A percentile compares a stretch with the other conserved stretches of the same genome.
phyloP scores from a whole-genome alignment of 2,329 filamentous ascomycete species.

The Apiospora arundinis region DNA sequence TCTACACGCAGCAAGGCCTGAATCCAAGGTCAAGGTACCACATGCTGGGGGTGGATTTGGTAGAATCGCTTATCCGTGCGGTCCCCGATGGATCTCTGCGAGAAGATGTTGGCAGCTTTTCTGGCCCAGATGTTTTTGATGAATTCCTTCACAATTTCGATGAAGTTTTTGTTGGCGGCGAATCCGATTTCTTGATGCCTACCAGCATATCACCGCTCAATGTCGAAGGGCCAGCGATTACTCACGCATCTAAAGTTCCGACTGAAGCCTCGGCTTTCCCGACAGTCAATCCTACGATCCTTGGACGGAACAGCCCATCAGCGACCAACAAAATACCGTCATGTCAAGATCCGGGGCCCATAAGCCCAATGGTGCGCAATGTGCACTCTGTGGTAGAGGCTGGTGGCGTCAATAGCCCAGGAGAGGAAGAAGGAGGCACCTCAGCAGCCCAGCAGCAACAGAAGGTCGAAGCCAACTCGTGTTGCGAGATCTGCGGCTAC shows the following conservation, averaged over 20 bases:
- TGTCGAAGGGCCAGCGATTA: neutral
- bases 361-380: conserved; percentile 26
- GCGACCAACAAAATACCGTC: neutral
- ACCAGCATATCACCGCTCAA: neutral
- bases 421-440: neutral
- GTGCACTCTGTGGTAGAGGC: neutral
- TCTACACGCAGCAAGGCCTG: conserved; percentile 47
- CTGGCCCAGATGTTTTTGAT: conserved; percentile 12
- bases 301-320: conserved; percentile 22
- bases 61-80: conserved; percentile 46
- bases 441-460: neutral
- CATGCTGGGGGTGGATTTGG: conserved; percentile 46
- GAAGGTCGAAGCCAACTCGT: conserved; percentile 48
- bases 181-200: neutral
- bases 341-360: neutral
- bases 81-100: conserved; percentile 28
- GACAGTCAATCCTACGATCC: conserved; percentile 26
- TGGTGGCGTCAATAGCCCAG: neutral
- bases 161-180: neutral
- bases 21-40: conserved; percentile 51
- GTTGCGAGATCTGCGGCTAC: conserved; percentile 61
- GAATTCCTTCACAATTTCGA: conserved; percentile 18
- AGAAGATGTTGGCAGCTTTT: conserved; percentile 21
- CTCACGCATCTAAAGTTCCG: neutral
- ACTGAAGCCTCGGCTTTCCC: conserved; percentile 15